phyloP scores from a whole-genome alignment of 352 stramenopile genomes.

The Pythium phragmiticola region DNA sequence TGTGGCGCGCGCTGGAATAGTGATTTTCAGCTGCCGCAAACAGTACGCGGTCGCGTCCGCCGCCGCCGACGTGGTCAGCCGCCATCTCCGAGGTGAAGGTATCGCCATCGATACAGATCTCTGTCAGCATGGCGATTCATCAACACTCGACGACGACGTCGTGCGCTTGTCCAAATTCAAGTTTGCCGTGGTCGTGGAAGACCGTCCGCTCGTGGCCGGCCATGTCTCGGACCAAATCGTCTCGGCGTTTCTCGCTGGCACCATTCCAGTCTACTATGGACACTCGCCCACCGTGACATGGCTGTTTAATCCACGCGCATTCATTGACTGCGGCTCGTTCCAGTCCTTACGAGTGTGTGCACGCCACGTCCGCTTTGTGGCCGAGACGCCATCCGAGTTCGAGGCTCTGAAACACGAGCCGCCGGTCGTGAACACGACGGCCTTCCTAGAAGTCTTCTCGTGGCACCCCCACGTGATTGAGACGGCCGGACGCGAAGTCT shows the following conservation, averaged over 20 bases:
- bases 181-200: constrained; percentile 61
- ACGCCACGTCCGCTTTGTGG: constrained; percentile 30
- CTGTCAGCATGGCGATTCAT: neutral
- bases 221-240: constrained; percentile 60
- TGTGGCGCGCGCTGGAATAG: too few species aligned
- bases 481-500: neutral
- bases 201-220: constrained; percentile 27
- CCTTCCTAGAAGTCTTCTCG: constrained; percentile 38
- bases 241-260: constrained; percentile 52
- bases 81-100: neutral
- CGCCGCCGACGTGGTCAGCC: neutral
- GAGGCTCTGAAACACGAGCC: constrained; percentile 27
- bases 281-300: constrained; percentile 32
- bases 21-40: neutral
- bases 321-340: constrained; percentile 46
- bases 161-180: neutral
- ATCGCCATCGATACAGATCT: neutral
- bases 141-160: neutral
- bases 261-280: constrained; percentile 51
- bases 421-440: constrained; percentile 30
- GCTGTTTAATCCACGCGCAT: constrained; percentile 47
- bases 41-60: neutral
- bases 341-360: constrained; percentile 34
- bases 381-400: constrained; percentile 32
- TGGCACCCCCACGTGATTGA: constrained; percentile 41